phyloP scores from a whole-genome alignment of 2,329 filamentous ascomycete species.

The Fusarium beomiforme region DNA sequence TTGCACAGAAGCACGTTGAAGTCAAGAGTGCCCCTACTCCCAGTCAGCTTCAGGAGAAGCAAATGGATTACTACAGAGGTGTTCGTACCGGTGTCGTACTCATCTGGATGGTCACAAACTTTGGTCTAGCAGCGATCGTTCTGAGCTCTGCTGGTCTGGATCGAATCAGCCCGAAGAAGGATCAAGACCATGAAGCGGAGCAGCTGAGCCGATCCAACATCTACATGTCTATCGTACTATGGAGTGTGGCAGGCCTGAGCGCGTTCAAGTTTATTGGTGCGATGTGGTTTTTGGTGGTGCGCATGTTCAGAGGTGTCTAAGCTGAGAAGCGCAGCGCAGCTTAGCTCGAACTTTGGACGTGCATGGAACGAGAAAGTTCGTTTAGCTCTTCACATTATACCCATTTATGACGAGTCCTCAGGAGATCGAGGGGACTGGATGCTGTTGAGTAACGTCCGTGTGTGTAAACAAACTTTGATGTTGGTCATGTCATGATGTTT shows the following conservation, averaged over 20 bases:
- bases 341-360: background rate
- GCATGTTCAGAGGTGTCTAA: conserved; percentile 81
- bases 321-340: background rate
- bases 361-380: conserved; percentile 14
- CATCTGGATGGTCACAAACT: conserved; percentile 96
- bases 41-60: conserved; percentile 75
- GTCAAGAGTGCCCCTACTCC: conserved; percentile 70
- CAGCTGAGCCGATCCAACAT: conserved; percentile 72
- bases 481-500: conserved; percentile 27
- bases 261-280: conserved; percentile 89
- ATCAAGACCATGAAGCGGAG: conserved; percentile 49
- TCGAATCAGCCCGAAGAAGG: conserved; percentile 60
- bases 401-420: conserved; percentile 37
- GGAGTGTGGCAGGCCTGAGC: conserved; percentile 86
- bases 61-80: conserved; percentile 98
- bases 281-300: conserved; percentile 90
- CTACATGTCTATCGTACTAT: conserved; percentile 88
- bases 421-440: conserved; percentile 3
- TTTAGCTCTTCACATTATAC: conserved; percentile 40
- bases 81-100: conserved; percentile 93
- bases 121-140: conserved; percentile 86
- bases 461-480: conserved; percentile 26
- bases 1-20: conserved; percentile 77
- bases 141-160: conserved; percentile 87
- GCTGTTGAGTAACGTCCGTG: conserved; percentile 28